phyloP scores from a whole-genome alignment of 768 basidiomycete genomes.

The Phanerochaete sordida region DNA sequence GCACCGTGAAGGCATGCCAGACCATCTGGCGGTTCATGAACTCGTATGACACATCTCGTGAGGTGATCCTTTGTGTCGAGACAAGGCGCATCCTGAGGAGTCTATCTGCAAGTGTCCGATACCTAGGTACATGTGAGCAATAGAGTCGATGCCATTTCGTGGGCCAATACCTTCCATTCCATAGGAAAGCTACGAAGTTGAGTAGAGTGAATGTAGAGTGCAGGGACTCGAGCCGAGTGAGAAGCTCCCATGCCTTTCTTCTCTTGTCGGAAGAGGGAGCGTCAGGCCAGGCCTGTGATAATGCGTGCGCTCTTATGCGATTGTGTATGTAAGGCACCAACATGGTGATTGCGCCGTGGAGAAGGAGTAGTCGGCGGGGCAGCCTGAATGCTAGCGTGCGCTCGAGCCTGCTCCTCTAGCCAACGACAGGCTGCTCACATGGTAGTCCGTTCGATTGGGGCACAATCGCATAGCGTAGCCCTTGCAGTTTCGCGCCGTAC shows the following conservation, averaged over 20 bases:
- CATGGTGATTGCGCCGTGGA: slow-evolving; percentile 72
- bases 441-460: neutral
- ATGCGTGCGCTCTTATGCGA: slow-evolving; percentile 68
- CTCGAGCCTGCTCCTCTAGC: neutral
- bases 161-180: slow-evolving; percentile 70
- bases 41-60: slow-evolving; percentile 91
- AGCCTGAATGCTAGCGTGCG: slow-evolving; percentile 54
- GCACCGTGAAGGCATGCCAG: slow-evolving; percentile 96
- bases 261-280: slow-evolving; percentile 75
- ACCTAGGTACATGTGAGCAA: slow-evolving; percentile 44
- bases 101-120: slow-evolving; percentile 80
- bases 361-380: slow-evolving; percentile 53
- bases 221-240: slow-evolving; percentile 64
- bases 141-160: neutral
- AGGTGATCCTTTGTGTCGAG: slow-evolving; percentile 63
- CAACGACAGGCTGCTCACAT: neutral
- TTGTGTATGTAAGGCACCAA: slow-evolving; percentile 76
- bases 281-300: slow-evolving; percentile 90
- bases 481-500: slow-evolving; percentile 83
- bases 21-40: slow-evolving; percentile 99
- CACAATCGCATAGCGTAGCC: slow-evolving; percentile 55
- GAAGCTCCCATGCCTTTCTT: slow-evolving; percentile 66
- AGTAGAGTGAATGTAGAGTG: slow-evolving; percentile 59
- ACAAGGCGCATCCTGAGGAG: slow-evolving; percentile 71
- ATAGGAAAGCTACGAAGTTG: slow-evolving; percentile 84